phyloP scores from a whole-genome alignment of 2,329 filamentous ascomycete species.

The Cercospora janseana region DNA sequence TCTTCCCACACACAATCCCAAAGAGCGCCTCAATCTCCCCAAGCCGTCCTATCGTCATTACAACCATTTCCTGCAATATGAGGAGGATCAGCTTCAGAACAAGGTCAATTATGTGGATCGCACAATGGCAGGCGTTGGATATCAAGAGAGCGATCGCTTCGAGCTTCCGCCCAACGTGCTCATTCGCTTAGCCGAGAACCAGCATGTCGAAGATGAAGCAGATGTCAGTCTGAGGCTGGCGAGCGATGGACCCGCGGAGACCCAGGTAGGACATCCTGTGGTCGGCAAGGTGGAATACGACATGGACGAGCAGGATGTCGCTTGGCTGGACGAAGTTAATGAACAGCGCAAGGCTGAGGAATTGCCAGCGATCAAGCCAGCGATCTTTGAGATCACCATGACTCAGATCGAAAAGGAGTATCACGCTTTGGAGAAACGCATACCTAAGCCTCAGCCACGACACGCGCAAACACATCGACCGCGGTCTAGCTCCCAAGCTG shows the following conservation, averaged over 20 bases:
- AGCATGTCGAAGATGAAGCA: constrained; percentile 63
- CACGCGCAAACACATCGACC: constrained; percentile 92
- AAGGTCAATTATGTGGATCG: constrained; percentile 86
- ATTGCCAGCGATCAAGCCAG: constrained; percentile 81
- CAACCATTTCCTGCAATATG: constrained; percentile 76
- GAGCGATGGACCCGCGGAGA: constrained; percentile 57
- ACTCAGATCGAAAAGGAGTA: constrained; percentile 99
- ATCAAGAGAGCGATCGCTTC: constrained; percentile 91
- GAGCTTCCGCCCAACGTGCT: constrained; percentile 72
- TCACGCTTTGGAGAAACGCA: constrained; percentile 92
- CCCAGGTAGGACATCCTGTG: constrained; percentile 48
- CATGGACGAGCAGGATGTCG: constrained; percentile 98
- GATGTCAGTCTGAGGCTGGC: constrained; percentile 51
- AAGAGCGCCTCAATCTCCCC: constrained; percentile 75
- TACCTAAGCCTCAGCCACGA: constrained; percentile 95
- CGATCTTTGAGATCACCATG: constrained; percentile 95
- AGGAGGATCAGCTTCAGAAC: constrained; percentile 80
- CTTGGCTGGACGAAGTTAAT: constrained; percentile 89
- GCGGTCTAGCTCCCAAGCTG: constrained; percentile 87
- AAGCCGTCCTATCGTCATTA: constrained; percentile 71
- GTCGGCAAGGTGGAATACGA: constrained; percentile 93
- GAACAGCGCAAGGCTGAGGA: constrained; percentile 68
- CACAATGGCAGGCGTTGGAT: constrained; percentile 92
- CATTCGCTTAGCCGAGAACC: constrained; percentile 60
- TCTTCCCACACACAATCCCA: constrained; percentile 74